Evolutionary conservation across 306 rosid genomes (phyloP), one percentile per base, ranked within the genome.

Genomic region (Quercus cerris): DNA sequence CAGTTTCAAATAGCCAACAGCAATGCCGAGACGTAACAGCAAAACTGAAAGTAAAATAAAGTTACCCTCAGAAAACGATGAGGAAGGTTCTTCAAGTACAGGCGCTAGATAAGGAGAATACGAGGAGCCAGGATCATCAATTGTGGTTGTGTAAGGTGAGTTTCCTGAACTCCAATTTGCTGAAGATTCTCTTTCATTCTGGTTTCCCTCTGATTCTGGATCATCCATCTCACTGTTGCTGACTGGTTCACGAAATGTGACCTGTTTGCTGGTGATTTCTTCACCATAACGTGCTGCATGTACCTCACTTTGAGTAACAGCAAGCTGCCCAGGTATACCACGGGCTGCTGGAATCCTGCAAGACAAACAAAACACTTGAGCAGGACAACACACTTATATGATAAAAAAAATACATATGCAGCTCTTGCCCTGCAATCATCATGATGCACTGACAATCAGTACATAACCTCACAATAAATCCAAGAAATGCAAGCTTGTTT

Each of bases 1-100:
- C 68, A 82, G 77, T 81, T 82, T 80, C 70, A 73, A 78, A 71
- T 71, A 52, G 66, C 74, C 74, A 74, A 74, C 33, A 49, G 62
- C 67, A 66, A 51, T 72, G 58, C 59, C 62, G 46, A 54, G 33
- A 67, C 68, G 31, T 64, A 56, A 75, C 35, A 54, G 71, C 28
- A 57, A 64, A 79, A 61, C 46, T 71, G n/a, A 82, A 78, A 76
- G 62, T 15, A 38, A 7, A n/a, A 77, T 75, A 56, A 78, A 44
- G 69, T 83, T 79, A 89, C 99, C 97, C 87, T 94, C 97, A 28
- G 99, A 94, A 92, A 91, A 91, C 66, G 99, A 93, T 66, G 99
- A 91, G 75, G 97, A 93, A 77, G 97, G 97, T 78, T 95, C 97
- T 85, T 93, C 99, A 56, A 93, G 92, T 75, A 94, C 97, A 19